Base-by-base conservation (phyloP, 106 monocot species). In the Phalaenopsis equestris region DNA sequence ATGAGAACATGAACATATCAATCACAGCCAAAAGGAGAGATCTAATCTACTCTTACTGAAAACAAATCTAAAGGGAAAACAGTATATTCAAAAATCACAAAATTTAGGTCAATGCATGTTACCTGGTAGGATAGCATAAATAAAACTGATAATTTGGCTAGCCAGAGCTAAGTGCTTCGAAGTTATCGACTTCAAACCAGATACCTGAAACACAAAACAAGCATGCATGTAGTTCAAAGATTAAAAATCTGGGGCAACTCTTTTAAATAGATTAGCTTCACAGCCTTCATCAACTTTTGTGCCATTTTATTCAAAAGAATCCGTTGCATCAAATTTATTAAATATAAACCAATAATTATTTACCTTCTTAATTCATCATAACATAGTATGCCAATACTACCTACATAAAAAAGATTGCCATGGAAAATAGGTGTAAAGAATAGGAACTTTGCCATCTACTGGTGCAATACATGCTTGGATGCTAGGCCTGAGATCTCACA, bases 101-200 rank as follows among this genome's bases (percentile, higher is more conserved):
- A 73, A n/a, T 2, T 38, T 10, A 55, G 57, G 75, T 76, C 23
- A 78, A 45, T 14, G 39, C 70, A 78, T 15, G 42, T 75, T 87
- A 98, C 98, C 98, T 88, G 98, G 94, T 78, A 98, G 91, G 42
- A 98, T 88, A 64, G 80, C 88, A 87, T 88, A 92, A 41, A 98
- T 87, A 88, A 98, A 98, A 82, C 92, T 98, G 75, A 94, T 93
- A 75, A 98, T 85, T 82, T 98, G 98, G 77, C 98, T 98, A 37
- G 94, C 94, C 77, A 98, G 79, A 82, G 98, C 98, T 83, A 98
- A 87, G 81, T 98, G 98, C 88, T 94, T 98, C 9, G 98, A 94
- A 48, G 98, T 94, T 80, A 98, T 98, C 41, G 94, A 94, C 83
- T 98, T 98, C 77, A 98, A 81, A 83, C 98, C 98, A 77, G 98